Evolutionary conservation across 345 rosid genomes (phyloP), one percentile per base, ranked within the genome.

Genomic region (Ricinus communis): DNA sequence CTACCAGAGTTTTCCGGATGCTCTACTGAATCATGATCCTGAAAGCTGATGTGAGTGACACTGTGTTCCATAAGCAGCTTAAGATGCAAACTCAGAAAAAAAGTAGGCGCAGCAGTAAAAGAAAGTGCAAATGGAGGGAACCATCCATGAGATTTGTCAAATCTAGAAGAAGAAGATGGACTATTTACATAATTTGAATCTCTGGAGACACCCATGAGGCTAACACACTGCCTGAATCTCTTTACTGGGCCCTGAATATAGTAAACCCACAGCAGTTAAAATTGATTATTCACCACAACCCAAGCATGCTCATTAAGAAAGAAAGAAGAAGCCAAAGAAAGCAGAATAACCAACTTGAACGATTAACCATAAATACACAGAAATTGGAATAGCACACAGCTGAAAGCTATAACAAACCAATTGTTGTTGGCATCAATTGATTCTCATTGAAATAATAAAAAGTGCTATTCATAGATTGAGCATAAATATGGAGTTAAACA

Each of bases 41-140:
- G 58, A 54, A 81, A 72, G 79, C 61, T 74, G 50, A 77, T 65
- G 45, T 30, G 63, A 62, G 73, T 70, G 54, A 66, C 57, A 24
- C 79, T 77, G 71, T 75, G 82, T 46, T 88, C 87, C 86, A 85
- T 85, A 56, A 88, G 88, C 82, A 89, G 80, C 83, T 85, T 80
- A 69, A 89, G 84, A 82, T 86, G 93, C 86, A 86, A 82, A 69
- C 84, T 69, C 21, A 87, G 68, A 73, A 87, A 87, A 62, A 80
- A 83, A 58, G 88, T 72, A 46, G 94, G 86, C 25, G 91, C 87
- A 49, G 85, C 87, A 65, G 84, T 59, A 77, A 86, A 80, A 78
- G 90, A 79, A 66, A 83, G 86, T 1, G 87, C 74, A 77, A 83
- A 76, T 22, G 81, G 83, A 76, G 85, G 83, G 45, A 83, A 66